Percentiles rank a stretch among this genome's conserved stretches.
phyloP scores from a whole-genome alignment of 208 protist species.

The Trypanosoma brucei region DNA sequence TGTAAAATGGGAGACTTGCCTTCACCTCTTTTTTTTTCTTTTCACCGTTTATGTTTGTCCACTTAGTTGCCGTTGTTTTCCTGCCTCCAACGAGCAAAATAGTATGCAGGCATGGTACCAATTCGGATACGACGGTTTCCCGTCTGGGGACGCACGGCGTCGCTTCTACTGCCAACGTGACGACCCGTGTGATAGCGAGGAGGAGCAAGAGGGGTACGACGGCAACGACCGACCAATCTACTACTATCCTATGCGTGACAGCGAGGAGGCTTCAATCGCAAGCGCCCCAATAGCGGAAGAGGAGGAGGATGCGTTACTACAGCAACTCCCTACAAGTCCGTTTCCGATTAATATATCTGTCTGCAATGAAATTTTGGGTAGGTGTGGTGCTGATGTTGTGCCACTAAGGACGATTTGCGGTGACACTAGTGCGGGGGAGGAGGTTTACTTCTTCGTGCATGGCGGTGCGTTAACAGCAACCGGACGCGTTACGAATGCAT shows the following conservation, averaged over 20 bases:
- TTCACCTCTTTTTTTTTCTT: no score
- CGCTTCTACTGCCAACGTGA: slow-evolving; percentile 84
- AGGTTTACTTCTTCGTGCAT: slow-evolving; percentile 17
- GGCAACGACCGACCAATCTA: slow-evolving; percentile 59
- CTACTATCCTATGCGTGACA: slow-evolving; percentile 54
- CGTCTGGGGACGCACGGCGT: slow-evolving; percentile 60
- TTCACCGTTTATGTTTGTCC: no score
- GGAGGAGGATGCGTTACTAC: not conserved
- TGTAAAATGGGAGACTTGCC: no score
- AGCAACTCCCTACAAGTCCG: slow-evolving; percentile 5
- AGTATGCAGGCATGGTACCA: slow-evolving; percentile 78
- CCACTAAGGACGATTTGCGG: slow-evolving; percentile 1
- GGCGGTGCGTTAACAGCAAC: slow-evolving; percentile 12
- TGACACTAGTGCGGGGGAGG: slow-evolving; percentile 1
- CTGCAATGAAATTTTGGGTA: slow-evolving; percentile 13
- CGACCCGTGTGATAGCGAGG: slow-evolving; percentile 80
- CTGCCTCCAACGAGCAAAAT: not conserved
- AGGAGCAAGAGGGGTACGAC: slow-evolving; percentile 62
- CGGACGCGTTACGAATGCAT: slow-evolving; percentile 16
- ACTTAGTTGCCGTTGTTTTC: not conserved
- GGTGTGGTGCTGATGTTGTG: slow-evolving; percentile 9
- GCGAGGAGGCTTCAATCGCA: slow-evolving; percentile 30
- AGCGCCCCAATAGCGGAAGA: not conserved
- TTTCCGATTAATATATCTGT: slow-evolving; percentile 16
- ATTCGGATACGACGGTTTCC: slow-evolving; percentile 81